Percentiles rank a stretch among this genome's conserved stretches.
phyloP scores from a whole-genome alignment of 306 rosid species.

The Castanea crenata region DNA sequence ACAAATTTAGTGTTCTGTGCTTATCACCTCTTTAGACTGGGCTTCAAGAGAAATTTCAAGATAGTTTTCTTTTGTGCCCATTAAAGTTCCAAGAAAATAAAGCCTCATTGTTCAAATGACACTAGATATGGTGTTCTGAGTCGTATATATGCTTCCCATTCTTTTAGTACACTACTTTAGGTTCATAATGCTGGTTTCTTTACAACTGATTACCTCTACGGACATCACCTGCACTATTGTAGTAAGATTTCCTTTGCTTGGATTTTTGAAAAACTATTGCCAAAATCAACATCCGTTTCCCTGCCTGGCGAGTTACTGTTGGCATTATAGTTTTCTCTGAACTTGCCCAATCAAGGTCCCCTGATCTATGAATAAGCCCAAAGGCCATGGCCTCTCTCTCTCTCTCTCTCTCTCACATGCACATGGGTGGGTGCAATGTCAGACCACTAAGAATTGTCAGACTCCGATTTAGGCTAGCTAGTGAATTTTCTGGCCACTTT shows the following conservation, averaged over 20 bases:
- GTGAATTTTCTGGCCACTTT: not conserved
- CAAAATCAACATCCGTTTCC: not conserved
- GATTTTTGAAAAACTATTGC: not conserved
- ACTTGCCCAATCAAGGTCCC: not conserved
- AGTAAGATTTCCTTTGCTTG: no score
- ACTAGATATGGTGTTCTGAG: not conserved
- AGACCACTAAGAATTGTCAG: not conserved
- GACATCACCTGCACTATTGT: not conserved
- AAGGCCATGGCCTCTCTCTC: not conserved
- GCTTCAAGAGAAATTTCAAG: not conserved
- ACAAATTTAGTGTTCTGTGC: not conserved
- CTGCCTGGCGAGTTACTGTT: not conserved
- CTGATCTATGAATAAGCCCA: not conserved
- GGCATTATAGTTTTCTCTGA: not conserved
- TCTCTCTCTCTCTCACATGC: not conserved
- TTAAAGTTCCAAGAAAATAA: not conserved
- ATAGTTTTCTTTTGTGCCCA: not conserved
- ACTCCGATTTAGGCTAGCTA: not conserved
- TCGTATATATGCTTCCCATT: not conserved
- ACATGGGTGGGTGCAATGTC: not conserved
- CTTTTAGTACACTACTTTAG: not conserved
- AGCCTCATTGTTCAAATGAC: not conserved
- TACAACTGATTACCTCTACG: not conserved
- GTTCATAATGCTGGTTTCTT: not conserved
- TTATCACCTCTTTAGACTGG: not conserved